A percentile compares a stretch with the other conserved stretches of the same genome.
Evolutionary conservation across 1,139 yeast genomes (phyloP).

Genomic region (Cylindricascospora bacillispora): DNA sequence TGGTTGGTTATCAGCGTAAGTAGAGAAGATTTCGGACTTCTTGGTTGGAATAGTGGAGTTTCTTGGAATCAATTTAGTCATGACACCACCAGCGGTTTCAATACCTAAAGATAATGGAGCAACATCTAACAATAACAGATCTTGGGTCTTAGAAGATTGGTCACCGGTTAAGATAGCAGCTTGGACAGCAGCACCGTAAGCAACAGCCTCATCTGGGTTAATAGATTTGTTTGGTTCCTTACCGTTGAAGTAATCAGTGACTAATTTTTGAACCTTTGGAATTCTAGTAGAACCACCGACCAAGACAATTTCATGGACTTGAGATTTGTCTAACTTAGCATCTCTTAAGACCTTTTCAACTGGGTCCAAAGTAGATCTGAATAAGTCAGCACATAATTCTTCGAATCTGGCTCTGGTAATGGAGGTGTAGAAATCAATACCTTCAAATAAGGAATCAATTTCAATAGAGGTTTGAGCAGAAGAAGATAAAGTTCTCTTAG

Average conservation of each 20-base stretch:
- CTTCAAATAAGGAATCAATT: slow-evolving; percentile 88
- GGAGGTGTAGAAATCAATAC: slow-evolving; percentile 77
- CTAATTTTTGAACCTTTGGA: slow-evolving; percentile 83
- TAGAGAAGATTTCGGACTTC: slow-evolving; percentile 83
- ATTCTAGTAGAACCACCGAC: slow-evolving; percentile 94
- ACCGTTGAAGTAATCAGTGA: slow-evolving; percentile 80
- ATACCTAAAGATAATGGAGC: slow-evolving; percentile 85
- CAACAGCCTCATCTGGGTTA: slow-evolving; percentile 95
- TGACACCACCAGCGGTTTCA: slow-evolving; percentile 93
- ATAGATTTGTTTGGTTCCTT: slow-evolving; percentile 81
- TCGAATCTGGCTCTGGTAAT: slow-evolving; percentile 88
- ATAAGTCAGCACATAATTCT: slow-evolving; percentile 71
- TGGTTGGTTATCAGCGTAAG: slow-evolving; percentile 89
- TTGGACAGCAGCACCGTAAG: slow-evolving; percentile 96
- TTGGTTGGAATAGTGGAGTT: slow-evolving; percentile 89
- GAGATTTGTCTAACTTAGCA: slow-evolving; percentile 63
- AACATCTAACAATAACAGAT: slow-evolving; percentile 73
- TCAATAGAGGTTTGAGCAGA: slow-evolving; percentile 80
- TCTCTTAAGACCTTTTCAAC: slow-evolving; percentile 81
- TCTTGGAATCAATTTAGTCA: slow-evolving; percentile 84
- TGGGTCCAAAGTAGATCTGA: slow-evolving; percentile 78
- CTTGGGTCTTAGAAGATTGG: slow-evolving; percentile 61
- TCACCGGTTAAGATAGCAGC: slow-evolving; percentile 86
- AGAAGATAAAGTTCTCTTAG: slow-evolving; percentile 80
- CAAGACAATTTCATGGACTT: slow-evolving; percentile 73